A percentile compares a stretch with the other conserved stretches of the same genome.
Evolutionary conservation across 768 basidiomycete genomes (phyloP).

Genomic region (Tylopilus balloui): DNA sequence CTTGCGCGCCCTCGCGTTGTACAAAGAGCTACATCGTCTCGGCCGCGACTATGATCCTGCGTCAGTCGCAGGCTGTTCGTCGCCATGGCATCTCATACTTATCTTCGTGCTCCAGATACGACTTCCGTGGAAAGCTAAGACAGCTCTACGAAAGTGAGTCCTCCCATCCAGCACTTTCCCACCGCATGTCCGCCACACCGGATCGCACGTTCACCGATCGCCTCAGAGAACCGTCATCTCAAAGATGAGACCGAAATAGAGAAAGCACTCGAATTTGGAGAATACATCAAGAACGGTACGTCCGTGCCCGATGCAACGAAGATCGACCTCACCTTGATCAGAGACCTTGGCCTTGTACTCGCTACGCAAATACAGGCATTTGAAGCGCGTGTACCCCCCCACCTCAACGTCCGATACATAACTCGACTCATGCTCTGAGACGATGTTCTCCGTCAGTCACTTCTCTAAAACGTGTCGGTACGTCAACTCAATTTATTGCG

Average conservation of each 20-base stretch:
- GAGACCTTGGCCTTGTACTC: conserved; percentile 83
- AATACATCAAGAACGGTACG: conserved; percentile 84
- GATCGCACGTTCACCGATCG: background rate
- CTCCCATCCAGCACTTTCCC: background rate
- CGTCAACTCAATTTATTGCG: no score
- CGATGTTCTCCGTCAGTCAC: background rate
- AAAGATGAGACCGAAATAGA: conserved; percentile 70
- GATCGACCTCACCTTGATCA: conserved; percentile 25
- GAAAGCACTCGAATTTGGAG: conserved; percentile 66
- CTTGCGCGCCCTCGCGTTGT: conserved; percentile 62
- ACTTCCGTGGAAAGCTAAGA: conserved; percentile 71
- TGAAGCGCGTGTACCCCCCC: conserved; percentile 65
- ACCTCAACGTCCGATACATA: conserved; percentile 12
- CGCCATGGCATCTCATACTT: conserved; percentile 8
- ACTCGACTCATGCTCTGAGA: background rate
- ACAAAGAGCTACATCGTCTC: conserved; percentile 78
- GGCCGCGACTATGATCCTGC: conserved; percentile 80
- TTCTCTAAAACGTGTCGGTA: background rate
- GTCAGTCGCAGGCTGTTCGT: conserved; percentile 42
- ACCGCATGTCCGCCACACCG: background rate
- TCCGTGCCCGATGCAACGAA: background rate
- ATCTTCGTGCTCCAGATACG: conserved; percentile 48
- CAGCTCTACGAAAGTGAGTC: conserved; percentile 68
- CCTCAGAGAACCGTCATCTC: conserved; percentile 62
- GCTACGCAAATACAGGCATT: conserved; percentile 75